phyloP scores from a whole-genome alignment of 2,329 filamentous ascomycete genomes.

The Geosmithia flava region DNA sequence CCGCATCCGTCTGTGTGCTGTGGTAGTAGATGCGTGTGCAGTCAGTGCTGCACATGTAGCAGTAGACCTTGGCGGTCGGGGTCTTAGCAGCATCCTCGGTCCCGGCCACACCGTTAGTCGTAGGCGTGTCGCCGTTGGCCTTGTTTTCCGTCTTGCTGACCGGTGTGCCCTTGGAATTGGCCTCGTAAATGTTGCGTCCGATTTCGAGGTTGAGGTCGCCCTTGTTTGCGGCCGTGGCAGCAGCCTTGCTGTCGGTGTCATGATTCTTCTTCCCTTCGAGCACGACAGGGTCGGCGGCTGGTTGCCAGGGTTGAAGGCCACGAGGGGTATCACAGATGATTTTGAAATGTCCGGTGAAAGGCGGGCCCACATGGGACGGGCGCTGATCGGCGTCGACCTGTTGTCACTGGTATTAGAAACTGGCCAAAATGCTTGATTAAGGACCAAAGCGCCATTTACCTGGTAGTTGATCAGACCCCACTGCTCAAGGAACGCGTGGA shows the following conservation, averaged over 20 bases:
- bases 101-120: slow-evolving; percentile 51
- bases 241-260: slow-evolving; percentile 65
- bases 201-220: slow-evolving; percentile 84
- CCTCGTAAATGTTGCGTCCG: slow-evolving; percentile 89
- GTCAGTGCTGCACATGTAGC: slow-evolving; percentile 85
- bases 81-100: slow-evolving; percentile 52
- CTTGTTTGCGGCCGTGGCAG: slow-evolving; percentile 54
- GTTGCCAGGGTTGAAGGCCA: slow-evolving; percentile 90
- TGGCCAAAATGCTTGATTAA: not conserved
- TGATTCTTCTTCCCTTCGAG: slow-evolving; percentile 46
- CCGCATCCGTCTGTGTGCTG: slow-evolving; percentile 42
- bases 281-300: slow-evolving; percentile 62
- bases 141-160: slow-evolving; percentile 59
- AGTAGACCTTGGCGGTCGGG: slow-evolving; percentile 60
- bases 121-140: slow-evolving; percentile 60
- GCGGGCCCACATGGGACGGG: slow-evolving; percentile 88
- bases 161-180: slow-evolving; percentile 65
- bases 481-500: slow-evolving; percentile 94
- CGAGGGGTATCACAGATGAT: slow-evolving; percentile 92
- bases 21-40: slow-evolving; percentile 58
- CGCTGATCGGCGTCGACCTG: slow-evolving; percentile 93
- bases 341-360: slow-evolving; percentile 95
- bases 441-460: slow-evolving; percentile 33
- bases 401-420: slow-evolving; percentile 1
- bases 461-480: slow-evolving; percentile 99